A percentile compares a stretch with the other conserved stretches of the same genome.
These are phyloP conservation scores for Cucurbitaria berberidis DNA, from an alignment of 2,329 filamentous ascomycete genomes.

Conservation along the genomic window DNA sequence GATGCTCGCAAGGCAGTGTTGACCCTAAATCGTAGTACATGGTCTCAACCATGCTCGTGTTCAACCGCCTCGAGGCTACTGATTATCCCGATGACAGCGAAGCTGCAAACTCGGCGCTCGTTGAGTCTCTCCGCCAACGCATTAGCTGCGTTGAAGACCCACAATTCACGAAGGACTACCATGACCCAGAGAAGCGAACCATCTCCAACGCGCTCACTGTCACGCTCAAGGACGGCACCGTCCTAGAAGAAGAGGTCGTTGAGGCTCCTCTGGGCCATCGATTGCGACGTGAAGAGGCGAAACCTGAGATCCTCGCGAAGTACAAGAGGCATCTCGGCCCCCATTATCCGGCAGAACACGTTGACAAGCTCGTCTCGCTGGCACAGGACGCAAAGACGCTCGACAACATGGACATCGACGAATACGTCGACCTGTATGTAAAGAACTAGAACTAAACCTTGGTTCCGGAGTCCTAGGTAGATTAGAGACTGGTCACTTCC, in stretches of 20 bases:
- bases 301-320: slow-evolving; percentile 95
- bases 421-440: slow-evolving; percentile 88
- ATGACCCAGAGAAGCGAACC: slow-evolving; percentile 88
- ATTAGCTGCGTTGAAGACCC: slow-evolving; percentile 97
- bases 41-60: slow-evolving; percentile 94
- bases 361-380: slow-evolving; percentile 82
- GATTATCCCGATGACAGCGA: slow-evolving; percentile 95
- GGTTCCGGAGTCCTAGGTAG: slow-evolving; percentile 27
- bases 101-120: slow-evolving; percentile 85
- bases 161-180: slow-evolving; percentile 93
- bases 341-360: slow-evolving; percentile 77
- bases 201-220: slow-evolving; percentile 98
- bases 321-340: slow-evolving; percentile 89
- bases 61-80: slow-evolving; percentile 87
- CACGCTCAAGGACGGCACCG: slow-evolving; percentile 90
- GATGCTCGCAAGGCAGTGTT: neutral
- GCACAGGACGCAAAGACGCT: slow-evolving; percentile 76
- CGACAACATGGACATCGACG: slow-evolving; percentile 82
- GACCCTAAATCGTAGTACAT: slow-evolving; percentile 69
- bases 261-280: slow-evolving; percentile 95
- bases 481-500: slow-evolving; percentile 16
- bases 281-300: slow-evolving; percentile 90
- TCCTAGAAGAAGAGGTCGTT: slow-evolving; percentile 87
- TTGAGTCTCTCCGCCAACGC: slow-evolving; percentile 90
- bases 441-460: slow-evolving; percentile 52